Evolutionary conservation across 257 asterid species (phyloP), one percentile per base, ranked within the genome.

Genomic region (Apocynum venetum): DNA sequence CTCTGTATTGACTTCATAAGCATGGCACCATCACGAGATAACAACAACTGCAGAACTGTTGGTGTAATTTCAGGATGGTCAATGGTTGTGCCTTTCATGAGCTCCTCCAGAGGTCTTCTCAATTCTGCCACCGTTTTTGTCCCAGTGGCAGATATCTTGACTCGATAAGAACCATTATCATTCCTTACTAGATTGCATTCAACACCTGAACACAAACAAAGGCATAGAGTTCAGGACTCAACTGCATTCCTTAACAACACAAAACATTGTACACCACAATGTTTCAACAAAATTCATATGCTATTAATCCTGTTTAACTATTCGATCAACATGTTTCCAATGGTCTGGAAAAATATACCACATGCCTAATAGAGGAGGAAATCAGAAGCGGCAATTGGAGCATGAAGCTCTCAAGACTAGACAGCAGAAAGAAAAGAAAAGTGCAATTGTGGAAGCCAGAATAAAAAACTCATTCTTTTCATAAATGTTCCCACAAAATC

Each of bases 111-210:
- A 11, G 95, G 96, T 69, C 82, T 85, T 77, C 96, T 89, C 82
- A 89, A 68, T 78, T 96, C 99, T 43, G 91, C 94, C 78, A 96
- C 92, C 9, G 69, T 76, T 89, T 84, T 91, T 51, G 98, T 96
- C 79, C 97, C 97, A 72, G 75, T 74, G 59, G 97, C 99, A 84
- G 97, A 90, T 79, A 93, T 83, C 88, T 83, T 91, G 56, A 96
- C 96, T 63, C 91, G 87, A 77, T 82, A 89, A 43, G 93, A 84
- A 75, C 96, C 98, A 53, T 83, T 88, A 25, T 73, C 88, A 76
- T 88, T 89, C 53, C 71, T 80, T 83, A 85, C 89, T 31, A 93
- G 71, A 76, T 13, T 71, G 80, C 97, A 91, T 68, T 91, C 90
- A 10, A 85, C 97, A 25, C 91, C 99, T 93, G 91, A 80, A 76